Evolutionary conservation across 139 green algal genomes (phyloP), one percentile per base, ranked within the genome.

Genomic region (Eudorina sp.): DNA sequence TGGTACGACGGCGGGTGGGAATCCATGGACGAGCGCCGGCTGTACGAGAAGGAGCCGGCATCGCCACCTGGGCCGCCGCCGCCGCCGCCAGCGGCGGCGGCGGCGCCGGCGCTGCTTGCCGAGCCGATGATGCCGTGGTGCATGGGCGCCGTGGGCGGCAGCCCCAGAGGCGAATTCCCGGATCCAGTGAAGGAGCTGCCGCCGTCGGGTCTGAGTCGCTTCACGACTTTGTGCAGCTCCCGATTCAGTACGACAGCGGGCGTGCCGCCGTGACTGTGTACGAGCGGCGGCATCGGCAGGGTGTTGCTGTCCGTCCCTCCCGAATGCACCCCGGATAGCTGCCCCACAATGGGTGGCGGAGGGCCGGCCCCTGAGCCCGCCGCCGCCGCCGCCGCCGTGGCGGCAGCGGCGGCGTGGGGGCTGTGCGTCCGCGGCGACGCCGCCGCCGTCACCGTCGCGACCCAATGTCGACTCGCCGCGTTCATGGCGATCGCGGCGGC

Each of bases 191-290:
- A 86, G 58, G 43, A 66, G 29, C 58, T 31, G 13, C 55, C 78
- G 41, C 79, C 68, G 73, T 81, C 73, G 40, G 80, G 80, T 1
- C 80, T 41, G 0, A 86, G n/a, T 60, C 80, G n/a, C 29, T 86
- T 86, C 4, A 86, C 80, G 7, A 86, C 68, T 29, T 86, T 86
- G 16, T 86, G 80, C 23, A 86, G 60, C 80, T 86, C 80, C 0
- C 58, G 41, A 51, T 86, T 86, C 29, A 66, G 29, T 4, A 79
- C 66, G 16, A 75, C 66, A 46, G 55, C 14, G 13, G 55, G 19
- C 14, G 21, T n/a, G 43, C 41, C 72, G 45, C 41, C 36, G 72
- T 55, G 62, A 11, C 27, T 29, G 31, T 76, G 40, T 79, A 40
- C 21, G 70, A 27, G 9, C 38, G 40, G 70, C 41, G 34, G 40